phyloP scores from a whole-genome alignment of 106 monocot species.

The Dendrobium chrysotoxum region DNA sequence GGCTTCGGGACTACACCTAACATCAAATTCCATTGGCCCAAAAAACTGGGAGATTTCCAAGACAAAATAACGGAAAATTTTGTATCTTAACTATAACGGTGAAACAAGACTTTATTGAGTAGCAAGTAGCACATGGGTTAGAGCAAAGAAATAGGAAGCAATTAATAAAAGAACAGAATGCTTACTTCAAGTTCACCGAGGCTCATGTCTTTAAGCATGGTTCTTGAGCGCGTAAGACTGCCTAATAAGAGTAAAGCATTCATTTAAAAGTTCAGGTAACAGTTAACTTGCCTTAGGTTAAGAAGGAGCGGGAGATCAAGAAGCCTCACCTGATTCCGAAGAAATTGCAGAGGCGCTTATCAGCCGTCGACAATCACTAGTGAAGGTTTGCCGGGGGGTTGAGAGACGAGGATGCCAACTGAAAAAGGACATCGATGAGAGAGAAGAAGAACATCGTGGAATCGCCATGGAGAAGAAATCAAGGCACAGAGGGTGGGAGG shows the following conservation, averaged over 20 bases:
- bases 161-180: background rate
- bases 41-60: too few relatives aligned
- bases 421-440: background rate
- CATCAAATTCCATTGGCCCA: background rate
- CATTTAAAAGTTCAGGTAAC: background rate
- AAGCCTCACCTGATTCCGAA: constrained; percentile 8
- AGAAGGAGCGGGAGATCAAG: background rate
- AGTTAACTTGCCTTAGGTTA: background rate
- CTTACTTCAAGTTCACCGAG: constrained; percentile 77
- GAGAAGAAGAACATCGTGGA: constrained; percentile 18
- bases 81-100: background rate
- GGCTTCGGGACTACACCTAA: background rate
- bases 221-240: constrained; percentile 31
- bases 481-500: background rate
- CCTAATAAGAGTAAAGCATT: constrained; percentile 13
- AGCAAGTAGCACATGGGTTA: background rate
- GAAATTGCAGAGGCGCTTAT: constrained; percentile 3
- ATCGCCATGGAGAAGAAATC: constrained; percentile 5
- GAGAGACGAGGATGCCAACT: background rate
- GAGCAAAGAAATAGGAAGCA: background rate
- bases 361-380: constrained; percentile 4
- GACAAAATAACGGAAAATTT: too few relatives aligned
- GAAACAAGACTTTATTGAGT: background rate
- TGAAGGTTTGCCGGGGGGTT: background rate
- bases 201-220: constrained; percentile 74